A percentile compares a stretch with the other conserved stretches of the same genome.
Conservation (phyloP, 192 early-diverging fungal species). For the Coemansia sp. region DNA sequence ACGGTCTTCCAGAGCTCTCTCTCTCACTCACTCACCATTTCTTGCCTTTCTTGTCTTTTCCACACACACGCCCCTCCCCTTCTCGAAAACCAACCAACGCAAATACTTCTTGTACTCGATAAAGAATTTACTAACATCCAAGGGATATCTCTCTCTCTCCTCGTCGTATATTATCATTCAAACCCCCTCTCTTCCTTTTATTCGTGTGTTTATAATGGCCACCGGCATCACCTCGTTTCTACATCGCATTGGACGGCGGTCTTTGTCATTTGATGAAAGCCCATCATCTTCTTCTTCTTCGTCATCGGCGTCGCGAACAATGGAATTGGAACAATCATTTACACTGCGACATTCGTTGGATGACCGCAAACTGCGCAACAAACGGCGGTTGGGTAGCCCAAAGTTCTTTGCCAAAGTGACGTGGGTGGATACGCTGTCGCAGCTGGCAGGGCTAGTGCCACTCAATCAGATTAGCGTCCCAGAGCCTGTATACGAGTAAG, state of each 20-base stretch:
- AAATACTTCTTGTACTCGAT: background rate
- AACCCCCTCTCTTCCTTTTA: background rate
- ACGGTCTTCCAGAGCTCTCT: no score
- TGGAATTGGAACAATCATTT: background rate
- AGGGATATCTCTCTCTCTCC: background rate
- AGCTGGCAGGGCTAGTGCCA: conserved; percentile 66
- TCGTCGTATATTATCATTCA: no score
- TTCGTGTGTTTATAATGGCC: background rate
- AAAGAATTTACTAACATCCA: background rate
- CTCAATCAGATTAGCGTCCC: conserved; percentile 74
- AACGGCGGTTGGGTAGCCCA: conserved; percentile 59
- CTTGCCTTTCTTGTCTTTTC: background rate
- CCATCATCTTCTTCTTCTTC: background rate
- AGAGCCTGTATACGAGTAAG: conserved; percentile 43
- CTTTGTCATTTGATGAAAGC: conserved; percentile 24
- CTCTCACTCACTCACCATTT: no score
- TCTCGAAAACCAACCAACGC: background rate
- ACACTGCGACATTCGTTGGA: background rate
- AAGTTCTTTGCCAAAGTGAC: conserved; percentile 86
- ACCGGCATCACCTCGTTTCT: conserved; percentile 20
- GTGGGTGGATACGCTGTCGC: conserved; percentile 72
- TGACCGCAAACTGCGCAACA: conserved; percentile 9
- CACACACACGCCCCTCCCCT: background rate
- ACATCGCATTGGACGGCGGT: conserved; percentile 31
- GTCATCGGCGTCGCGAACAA: background rate